Evolutionary conservation across 306 rosid genomes (phyloP).

Genomic region (Dalbergia oliveri): DNA sequence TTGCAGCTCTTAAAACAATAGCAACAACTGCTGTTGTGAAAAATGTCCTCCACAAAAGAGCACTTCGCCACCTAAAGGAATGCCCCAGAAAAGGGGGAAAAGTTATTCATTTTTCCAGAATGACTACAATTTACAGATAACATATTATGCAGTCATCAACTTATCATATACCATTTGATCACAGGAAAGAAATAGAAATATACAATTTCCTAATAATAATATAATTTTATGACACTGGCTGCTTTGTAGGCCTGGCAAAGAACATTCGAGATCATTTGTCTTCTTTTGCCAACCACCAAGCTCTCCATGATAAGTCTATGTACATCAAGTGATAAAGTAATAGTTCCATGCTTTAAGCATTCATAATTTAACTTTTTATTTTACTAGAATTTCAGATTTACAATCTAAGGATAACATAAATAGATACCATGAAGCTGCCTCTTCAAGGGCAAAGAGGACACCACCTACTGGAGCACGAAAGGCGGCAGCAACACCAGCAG

Average conservation of each 20-base stretch:
- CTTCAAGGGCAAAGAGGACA: conserved; percentile 94
- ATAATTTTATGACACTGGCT: too few relatives aligned
- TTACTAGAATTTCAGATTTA: background rate
- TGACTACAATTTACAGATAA: background rate
- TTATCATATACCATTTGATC: too few relatives aligned
- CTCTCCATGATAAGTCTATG: too few relatives aligned
- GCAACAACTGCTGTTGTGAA: conserved; percentile 96
- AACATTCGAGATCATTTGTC: too few relatives aligned
- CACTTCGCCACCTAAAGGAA: conserved; percentile 83
- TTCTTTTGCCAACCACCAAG: too few relatives aligned
- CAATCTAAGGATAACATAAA: conserved; percentile 37
- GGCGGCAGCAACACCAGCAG: conserved; percentile 97
- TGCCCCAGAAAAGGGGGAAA: conserved; percentile 9
- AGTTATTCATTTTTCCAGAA: conserved; percentile 25
- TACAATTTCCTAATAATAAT: too few relatives aligned
- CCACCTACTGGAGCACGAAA: conserved; percentile 98
- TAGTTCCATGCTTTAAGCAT: too few relatives aligned
- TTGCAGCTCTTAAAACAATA: conserved; percentile 72
- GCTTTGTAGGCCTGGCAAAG: too few relatives aligned
- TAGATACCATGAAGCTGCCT: conserved; percentile 94
- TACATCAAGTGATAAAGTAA: too few relatives aligned
- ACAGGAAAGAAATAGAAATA: too few relatives aligned
- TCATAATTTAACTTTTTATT: background rate
- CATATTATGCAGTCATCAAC: too few relatives aligned
- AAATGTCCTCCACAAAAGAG: conserved; percentile 94